These are phyloP conservation scores for Xylaria arbuscula DNA, from an alignment of 2,329 filamentous ascomycete species.

Conservation along the genomic window DNA sequence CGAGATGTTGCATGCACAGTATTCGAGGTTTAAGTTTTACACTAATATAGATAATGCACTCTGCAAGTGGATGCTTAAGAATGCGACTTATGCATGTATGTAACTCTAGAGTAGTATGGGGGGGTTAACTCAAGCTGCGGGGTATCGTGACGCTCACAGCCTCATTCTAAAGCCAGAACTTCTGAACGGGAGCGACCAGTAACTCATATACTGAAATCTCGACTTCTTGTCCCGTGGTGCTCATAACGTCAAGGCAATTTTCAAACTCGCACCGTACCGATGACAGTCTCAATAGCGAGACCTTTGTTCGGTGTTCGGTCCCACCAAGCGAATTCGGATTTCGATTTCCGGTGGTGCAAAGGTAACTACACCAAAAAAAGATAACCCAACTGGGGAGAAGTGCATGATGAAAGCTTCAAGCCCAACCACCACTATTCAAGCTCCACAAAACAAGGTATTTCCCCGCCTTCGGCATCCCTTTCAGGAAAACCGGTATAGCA, in stretches of 20 bases:
- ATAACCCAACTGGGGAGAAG: slow-evolving; percentile 13
- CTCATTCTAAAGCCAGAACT: neutral
- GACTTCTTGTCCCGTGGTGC: neutral
- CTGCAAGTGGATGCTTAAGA: neutral
- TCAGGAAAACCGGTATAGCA: slow-evolving; percentile 11
- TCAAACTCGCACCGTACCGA: neutral
- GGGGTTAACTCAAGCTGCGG: neutral
- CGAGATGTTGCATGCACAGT: neutral
- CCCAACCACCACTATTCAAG: slow-evolving; percentile 5
- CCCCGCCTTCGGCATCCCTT: slow-evolving; percentile 23
- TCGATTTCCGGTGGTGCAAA: slow-evolving; percentile 13
- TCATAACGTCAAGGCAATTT: neutral
- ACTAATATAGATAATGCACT: neutral
- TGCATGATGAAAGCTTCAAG: slow-evolving; percentile 35
- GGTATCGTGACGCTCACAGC: neutral
- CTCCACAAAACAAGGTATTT: slow-evolving; percentile 12
- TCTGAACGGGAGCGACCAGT: neutral
- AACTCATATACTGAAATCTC: neutral
- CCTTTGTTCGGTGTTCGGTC: neutral
- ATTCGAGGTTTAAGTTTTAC: too few relatives aligned
- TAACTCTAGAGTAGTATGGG: neutral
- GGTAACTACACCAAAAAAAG: slow-evolving; percentile 15
- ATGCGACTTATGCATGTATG: neutral
- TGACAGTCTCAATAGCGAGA: slow-evolving; percentile 6
- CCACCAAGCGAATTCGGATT: slow-evolving; percentile 11